Evolutionary conservation across 345 rosid species (phyloP).

Genomic region (Kernera saxatilis): DNA sequence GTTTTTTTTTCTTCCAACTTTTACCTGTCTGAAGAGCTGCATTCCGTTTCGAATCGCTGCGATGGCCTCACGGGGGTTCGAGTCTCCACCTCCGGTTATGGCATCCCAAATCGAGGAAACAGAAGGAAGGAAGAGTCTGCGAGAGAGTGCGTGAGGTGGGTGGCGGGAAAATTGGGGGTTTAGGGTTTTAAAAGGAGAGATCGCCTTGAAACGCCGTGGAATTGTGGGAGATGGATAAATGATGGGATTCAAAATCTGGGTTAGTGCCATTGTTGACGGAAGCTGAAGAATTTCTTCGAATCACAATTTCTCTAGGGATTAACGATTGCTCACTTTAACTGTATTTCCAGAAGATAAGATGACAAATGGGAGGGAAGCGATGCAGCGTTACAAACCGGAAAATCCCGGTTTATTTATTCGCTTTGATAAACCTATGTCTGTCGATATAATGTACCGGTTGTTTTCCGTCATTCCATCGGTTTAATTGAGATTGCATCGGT

Average conservation of each 20-base stretch:
- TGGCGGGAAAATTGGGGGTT: constrained; percentile 31
- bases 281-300: background rate
- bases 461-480: background rate
- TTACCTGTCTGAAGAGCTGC: constrained; percentile 73
- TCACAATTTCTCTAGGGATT: background rate
- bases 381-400: background rate
- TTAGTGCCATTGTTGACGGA: constrained; percentile 35
- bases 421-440: constrained; percentile 1
- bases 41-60: constrained; percentile 64
- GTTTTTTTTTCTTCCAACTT: background rate
- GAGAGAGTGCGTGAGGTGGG: constrained; percentile 36
- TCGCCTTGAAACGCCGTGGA: constrained; percentile 9
- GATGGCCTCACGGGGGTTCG: constrained; percentile 57
- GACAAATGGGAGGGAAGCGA: constrained; percentile 24
- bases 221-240: constrained; percentile 7
- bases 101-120: constrained; percentile 87
- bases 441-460: background rate
- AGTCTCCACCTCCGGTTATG: constrained; percentile 63
- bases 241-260: constrained; percentile 30
- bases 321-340: background rate
- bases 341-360: constrained; percentile 19
- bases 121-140: constrained; percentile 65
- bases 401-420: background rate
- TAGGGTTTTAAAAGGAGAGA: constrained; percentile 22
- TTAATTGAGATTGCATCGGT: background rate